Base-by-base conservation (phyloP, 495 filamentous ascomycete species). In the Penicillium taxi region DNA sequence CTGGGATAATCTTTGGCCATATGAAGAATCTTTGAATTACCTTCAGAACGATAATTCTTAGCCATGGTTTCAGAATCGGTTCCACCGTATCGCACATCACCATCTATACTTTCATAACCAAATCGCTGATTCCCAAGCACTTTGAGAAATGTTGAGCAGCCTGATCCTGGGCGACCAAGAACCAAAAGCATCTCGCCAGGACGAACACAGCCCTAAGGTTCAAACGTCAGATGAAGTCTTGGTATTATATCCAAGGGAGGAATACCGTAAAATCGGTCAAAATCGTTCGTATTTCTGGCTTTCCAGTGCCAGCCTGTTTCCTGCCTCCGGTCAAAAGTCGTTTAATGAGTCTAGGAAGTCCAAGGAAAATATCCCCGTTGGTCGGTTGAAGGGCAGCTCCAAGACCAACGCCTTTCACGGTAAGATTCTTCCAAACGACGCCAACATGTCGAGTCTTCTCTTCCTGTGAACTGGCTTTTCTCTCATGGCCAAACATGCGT, bases 91-190 rank as follows among this genome's bases (percentile, higher is more conserved):
- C 55, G 58, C 9, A 86, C 78, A 26, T 80, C 71, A 2, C 81
- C 81, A 13, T 70, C 48, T 3, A 86, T 63, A 4, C 63, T 70
- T 42, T 76, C 74, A 47, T 77, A 86, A 0, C 77, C 80, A 21
- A 61, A 67, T 49, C 79, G 56, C 44, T 82, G 79, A 37, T 82
- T 83, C 8, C 75, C 78, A 26, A 86, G 63, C 0, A 74, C 67
- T 41, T 86, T 85, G 21, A 88, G 55, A 39, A 86, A 81, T 0
- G 80, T 84, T 1, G 78, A 76, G 43, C 83, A 88, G 8, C 82
- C 83, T 26, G 74, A 72, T 0, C 83, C 83, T 1, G 83, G 83
- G 15, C 79, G 63, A 3, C 83, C 83, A 28, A 88, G 66, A 0
- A 88, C 82, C 1, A 88, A 64, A 1, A 83, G 46, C 64, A 70